Base-by-base conservation (phyloP, 192 early-diverging fungal species). In the Jimgerdemannia lactiflua region DNA sequence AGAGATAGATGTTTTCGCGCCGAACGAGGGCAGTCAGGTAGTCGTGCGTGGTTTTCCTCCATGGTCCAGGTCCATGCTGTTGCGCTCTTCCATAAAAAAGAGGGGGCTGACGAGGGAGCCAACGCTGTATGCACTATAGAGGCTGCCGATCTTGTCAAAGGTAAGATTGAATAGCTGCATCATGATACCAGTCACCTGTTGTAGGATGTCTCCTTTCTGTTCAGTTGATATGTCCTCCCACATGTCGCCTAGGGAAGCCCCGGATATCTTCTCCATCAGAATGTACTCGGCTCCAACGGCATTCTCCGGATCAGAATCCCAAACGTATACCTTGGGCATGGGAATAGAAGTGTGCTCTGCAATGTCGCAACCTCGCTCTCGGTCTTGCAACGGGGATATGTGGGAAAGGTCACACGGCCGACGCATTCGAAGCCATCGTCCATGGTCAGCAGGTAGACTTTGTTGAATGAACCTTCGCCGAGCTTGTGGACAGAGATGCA, bases 291-390 rank as follows among this genome's bases (percentile, higher is more conserved):
- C 64, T 14, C 64, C 64, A n/a, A 67, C 67, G n/a, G 67, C 19
- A n/a, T 67, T 67, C 20, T 67, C 20, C 40, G 67, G 40, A 8
- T 20, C 40, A n/a, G 20, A 4, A 41, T 67, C 67, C 20, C 40
- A 67, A n/a, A 8, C 20, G 40, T 39, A 39, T 8, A 67, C 40
- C 67, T 67, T 67, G 19, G 67, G 67, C 19, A 67, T n/a, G 8
- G 67, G 67, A 39, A 67, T 67, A 8, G 67, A 39, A 4, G 67
- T 67, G 67, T 67, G 17, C 40, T 67, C 20, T n/a, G 19, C 67
- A 67, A 67, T 67, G 67, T 67, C 17, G 67, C 67, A 67, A 67
- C 67, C n/a, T 67, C 67, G 67, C 20, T 39, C n/a, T 17, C 67
- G 20, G 17, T 67, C 67, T 67, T 67, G 67, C 4, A 67, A 20